These are phyloP conservation scores for Sechiopsis laciniata DNA, from an alignment of 306 rosid species.

Conservation along the genomic window DNA sequence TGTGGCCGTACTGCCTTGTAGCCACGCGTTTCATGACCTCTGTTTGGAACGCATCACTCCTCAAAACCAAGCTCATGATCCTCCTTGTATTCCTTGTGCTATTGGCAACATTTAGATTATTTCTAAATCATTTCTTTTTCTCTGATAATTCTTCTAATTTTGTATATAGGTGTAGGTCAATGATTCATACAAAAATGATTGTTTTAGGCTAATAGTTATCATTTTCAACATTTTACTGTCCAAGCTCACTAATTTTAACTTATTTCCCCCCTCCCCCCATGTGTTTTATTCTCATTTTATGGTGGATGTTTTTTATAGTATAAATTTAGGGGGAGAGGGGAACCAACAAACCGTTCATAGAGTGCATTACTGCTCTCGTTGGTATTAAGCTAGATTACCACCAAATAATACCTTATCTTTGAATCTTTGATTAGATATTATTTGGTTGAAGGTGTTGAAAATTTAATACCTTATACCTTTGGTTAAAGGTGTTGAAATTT, in stretches of 20 bases:
- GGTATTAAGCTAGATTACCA: no score
- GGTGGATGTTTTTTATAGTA: no score
- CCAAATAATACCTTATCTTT: neutral
- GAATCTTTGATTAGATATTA: neutral
- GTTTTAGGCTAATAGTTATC: neutral
- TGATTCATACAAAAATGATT: neutral
- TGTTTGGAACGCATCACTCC: conserved; percentile 61
- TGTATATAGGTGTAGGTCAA: neutral
- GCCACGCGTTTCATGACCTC: conserved; percentile 55
- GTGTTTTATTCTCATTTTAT: no score
- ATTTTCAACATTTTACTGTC: neutral
- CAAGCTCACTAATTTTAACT: no score
- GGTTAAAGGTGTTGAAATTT: no score
- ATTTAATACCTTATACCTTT: no score
- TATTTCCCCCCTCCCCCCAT: no score
- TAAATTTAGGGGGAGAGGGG: no score
- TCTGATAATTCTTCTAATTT: neutral
- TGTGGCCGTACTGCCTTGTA: conserved; percentile 49
- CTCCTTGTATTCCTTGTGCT: conserved; percentile 68
- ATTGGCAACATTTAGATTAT: conserved; percentile 26
- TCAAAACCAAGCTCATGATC: conserved; percentile 32
- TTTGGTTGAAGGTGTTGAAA: no score
- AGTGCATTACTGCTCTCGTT: no score
- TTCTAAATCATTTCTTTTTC: neutral
- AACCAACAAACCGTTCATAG: no score